Conservation (phyloP, 148 eudicot genomes). For the Limonium bicolor region DNA sequence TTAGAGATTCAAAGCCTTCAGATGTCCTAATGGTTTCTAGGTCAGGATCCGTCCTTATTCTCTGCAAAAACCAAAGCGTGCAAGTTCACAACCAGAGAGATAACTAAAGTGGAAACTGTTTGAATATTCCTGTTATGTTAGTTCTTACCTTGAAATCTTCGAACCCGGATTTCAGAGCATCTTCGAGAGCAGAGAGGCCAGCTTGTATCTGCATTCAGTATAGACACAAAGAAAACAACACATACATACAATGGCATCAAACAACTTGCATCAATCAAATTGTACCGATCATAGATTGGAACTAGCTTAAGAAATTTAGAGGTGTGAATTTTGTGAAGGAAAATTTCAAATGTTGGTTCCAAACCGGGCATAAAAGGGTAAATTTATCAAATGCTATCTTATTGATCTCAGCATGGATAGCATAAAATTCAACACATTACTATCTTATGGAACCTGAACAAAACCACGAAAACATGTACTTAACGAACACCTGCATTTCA, state of each 20-base stretch:
- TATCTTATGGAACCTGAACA: no score
- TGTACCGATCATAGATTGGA: no score
- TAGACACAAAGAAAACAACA: neutral
- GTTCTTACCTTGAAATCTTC: constrained; percentile 79
- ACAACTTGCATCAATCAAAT: neutral
- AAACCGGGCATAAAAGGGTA: no score
- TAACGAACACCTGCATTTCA: no score
- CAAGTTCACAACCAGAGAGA: neutral
- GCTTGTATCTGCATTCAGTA: constrained; percentile 50
- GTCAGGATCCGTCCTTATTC: constrained; percentile 82
- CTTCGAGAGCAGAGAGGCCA: constrained; percentile 92
- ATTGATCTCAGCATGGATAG: neutral
- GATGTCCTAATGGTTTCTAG: constrained; percentile 58
- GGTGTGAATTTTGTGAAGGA: no score
- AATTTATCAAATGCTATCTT: no score
- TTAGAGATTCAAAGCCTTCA: constrained; percentile 32
- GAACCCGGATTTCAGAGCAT: constrained; percentile 71
- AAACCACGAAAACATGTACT: no score
- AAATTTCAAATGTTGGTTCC: no score
- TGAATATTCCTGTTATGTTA: neutral
- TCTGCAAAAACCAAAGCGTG: constrained; percentile 22
- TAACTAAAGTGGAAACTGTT: neutral
- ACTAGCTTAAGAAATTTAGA: no score
- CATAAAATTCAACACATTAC: no score
- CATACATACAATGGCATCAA: neutral